Evolutionary conservation across 306 rosid species (phyloP).

Genomic region (Cajanus cajan): DNA sequence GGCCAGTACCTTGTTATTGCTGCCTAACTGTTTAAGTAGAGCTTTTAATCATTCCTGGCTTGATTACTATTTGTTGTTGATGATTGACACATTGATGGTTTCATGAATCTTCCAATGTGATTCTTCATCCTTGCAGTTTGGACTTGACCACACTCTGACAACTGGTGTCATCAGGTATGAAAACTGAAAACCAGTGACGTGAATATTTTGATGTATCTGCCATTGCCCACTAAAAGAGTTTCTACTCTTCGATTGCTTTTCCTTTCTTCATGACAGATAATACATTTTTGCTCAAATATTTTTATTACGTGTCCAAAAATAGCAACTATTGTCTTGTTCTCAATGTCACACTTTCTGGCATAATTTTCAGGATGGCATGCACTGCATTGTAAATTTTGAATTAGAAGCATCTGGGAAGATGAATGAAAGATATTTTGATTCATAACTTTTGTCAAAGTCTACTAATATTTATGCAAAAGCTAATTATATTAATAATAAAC

Average conservation of each 20-base stretch:
- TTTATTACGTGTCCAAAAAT: slow-evolving; percentile 10
- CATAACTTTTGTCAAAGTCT: neutral
- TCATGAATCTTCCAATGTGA: slow-evolving; percentile 6
- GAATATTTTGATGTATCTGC: slow-evolving; percentile 7
- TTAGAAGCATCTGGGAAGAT: neutral
- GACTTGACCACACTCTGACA: slow-evolving; percentile 96
- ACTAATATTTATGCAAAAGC: neutral
- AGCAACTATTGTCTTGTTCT: neutral
- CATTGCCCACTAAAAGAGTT: neutral
- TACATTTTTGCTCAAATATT: neutral
- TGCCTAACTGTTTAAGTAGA: neutral
- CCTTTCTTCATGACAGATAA: neutral
- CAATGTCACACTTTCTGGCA: neutral
- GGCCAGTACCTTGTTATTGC: slow-evolving; percentile 3
- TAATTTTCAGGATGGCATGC: neutral
- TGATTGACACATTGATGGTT: slow-evolving; percentile 12
- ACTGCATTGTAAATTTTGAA: neutral
- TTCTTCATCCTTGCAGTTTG: slow-evolving; percentile 68
- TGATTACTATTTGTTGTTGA: slow-evolving; percentile 12
- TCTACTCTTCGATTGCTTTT: slow-evolving; percentile 11
- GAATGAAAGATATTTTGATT: slow-evolving; percentile 21
- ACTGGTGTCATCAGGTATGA: slow-evolving; percentile 92
- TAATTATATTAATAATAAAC: neutral
- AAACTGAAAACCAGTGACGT: slow-evolving; percentile 9
- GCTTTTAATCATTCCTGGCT: neutral